phyloP scores from a whole-genome alignment of 1,284 basidiomycete genomes.

The Apiotrichum gamsii region DNA sequence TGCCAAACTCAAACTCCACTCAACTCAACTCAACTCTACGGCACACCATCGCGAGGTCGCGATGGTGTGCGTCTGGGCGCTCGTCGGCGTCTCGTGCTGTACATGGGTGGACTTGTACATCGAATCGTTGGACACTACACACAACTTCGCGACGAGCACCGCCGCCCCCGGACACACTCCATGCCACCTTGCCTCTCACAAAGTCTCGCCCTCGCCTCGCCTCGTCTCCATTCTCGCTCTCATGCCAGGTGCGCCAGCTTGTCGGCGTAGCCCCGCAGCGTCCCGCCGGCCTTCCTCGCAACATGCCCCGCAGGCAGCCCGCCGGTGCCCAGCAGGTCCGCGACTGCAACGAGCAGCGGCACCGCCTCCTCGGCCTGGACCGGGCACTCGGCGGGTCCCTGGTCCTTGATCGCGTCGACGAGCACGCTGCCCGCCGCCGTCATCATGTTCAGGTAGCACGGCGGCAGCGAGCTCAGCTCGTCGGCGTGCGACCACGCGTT shows the following conservation, averaged over 20 bases:
- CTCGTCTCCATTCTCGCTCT: too few species aligned
- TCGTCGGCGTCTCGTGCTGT: too few species aligned
- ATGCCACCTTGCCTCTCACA: too few species aligned
- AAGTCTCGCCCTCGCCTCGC: too few species aligned
- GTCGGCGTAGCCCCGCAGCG: conserved; percentile 19
- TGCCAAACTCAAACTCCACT: too few species aligned
- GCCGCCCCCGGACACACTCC: too few species aligned
- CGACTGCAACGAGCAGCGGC: conserved; percentile 20
- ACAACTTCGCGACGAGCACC: too few species aligned
- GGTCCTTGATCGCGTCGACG: conserved; percentile 18
- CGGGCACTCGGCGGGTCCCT: conserved; percentile 4
- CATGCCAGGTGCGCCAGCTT: conserved; percentile 13
- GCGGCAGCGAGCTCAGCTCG: conserved; percentile 27
- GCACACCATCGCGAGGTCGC: too few species aligned
- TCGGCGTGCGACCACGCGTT: conserved; percentile 20
- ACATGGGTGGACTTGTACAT: too few species aligned
- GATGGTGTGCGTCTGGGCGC: too few species aligned
- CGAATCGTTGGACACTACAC: too few species aligned
- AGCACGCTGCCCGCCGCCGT: conserved; percentile 15
- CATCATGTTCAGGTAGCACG: conserved; percentile 30
- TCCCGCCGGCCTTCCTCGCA: conserved; percentile 16
- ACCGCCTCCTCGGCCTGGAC: conserved; percentile 15
- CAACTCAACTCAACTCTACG: too few species aligned
- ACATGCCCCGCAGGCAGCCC: conserved; percentile 25
- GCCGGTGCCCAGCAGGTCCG: conserved; percentile 23